phyloP scores from a whole-genome alignment of 169 alveolate genomes.

The Cystoisospora suis region DNA sequence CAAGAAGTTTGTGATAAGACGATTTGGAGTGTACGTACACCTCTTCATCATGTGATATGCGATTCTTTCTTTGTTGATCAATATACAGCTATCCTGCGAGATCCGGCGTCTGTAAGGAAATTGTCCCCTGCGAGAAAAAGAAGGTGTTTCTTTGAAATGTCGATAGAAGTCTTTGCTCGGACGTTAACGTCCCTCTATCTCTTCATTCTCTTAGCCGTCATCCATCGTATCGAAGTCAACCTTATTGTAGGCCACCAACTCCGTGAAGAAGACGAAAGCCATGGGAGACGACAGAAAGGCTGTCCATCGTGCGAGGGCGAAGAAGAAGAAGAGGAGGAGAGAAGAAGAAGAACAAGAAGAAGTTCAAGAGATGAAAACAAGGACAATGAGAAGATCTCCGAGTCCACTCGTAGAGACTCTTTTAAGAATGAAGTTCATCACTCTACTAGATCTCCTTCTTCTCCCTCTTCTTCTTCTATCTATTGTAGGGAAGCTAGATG shows the following conservation, averaged over 20 bases:
- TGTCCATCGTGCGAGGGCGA: no score
- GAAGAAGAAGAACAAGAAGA: no score
- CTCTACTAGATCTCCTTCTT: no score
- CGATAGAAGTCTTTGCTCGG: background rate
- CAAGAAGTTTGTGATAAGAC: background rate
- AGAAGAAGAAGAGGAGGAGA: no score
- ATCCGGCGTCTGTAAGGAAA: background rate
- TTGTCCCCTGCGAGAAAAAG: conserved; percentile 2
- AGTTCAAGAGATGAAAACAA: no score
- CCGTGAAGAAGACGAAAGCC: no score
- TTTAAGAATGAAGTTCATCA: no score
- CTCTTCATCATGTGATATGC: background rate
- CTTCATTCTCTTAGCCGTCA: background rate
- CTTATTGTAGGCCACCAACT: background rate
- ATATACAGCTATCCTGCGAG: background rate
- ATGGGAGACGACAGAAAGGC: no score
- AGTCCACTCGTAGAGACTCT: no score
- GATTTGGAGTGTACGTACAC: background rate
- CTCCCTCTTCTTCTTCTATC: no score
- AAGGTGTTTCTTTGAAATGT: conserved; percentile 6
- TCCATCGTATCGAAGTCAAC: conserved; percentile 18
- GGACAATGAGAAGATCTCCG: no score
- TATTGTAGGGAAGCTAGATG: no score
- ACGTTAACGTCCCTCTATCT: background rate
- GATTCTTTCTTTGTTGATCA: background rate